A percentile compares a stretch with the other conserved stretches of the same genome.
Evolutionary conservation across 352 stramenopile genomes (phyloP).

Genomic region (Blastocystis sp.): DNA sequence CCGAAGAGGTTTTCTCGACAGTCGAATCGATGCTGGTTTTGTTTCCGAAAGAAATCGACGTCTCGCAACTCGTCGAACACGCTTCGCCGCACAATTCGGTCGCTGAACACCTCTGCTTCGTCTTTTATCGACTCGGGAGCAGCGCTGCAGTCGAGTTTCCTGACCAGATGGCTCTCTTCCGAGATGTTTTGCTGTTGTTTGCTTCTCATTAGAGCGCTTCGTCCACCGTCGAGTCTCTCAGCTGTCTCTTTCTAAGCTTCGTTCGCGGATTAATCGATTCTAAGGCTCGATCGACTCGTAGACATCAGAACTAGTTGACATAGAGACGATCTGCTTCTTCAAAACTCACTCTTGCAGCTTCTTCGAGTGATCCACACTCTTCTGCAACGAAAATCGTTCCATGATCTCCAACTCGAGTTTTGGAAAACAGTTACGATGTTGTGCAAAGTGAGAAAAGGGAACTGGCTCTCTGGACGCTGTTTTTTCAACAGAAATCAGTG

Average conservation of each 20-base stretch:
- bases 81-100: background rate
- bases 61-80: background rate
- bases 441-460: background rate
- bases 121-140: background rate
- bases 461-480: background rate
- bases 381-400: background rate
- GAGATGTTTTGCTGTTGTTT: background rate
- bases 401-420: background rate
- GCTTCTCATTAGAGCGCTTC: background rate
- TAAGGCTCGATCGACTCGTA: background rate
- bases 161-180: no score
- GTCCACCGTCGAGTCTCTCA: background rate
- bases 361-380: background rate
- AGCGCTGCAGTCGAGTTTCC: background rate
- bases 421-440: background rate
- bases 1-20: background rate
- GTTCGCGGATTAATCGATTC: background rate
- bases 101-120: background rate
- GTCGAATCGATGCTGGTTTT: background rate
- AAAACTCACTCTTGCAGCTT: background rate
- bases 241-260: background rate
- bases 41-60: background rate
- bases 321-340: background rate
- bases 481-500: background rate
- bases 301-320: background rate